Evolutionary conservation across 192 early-diverging fungal species (phyloP), one percentile per base, ranked within the genome.

Genomic region (Backusella tuberculispora): DNA sequence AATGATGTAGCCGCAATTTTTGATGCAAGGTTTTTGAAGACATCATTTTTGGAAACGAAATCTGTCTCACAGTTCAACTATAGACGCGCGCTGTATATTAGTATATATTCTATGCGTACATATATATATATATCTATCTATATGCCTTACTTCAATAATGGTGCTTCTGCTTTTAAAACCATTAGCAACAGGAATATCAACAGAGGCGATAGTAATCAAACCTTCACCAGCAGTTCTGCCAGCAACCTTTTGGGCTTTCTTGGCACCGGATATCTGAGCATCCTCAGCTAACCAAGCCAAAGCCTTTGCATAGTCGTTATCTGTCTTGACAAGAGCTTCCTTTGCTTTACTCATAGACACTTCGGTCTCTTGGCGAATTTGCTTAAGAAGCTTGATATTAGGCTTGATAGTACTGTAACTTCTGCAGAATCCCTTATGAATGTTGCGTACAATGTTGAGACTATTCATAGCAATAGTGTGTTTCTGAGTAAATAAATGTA

Each of bases 11-110:
- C 78, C 4, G 85, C 88, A 69, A 91, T 84, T 66, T 83, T 86
- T 17, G 80, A 78, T 17, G 90, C 94, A 46, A 96, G 85, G 40
- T 89, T 83, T 41, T 90, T 87, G 86, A 98, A 98, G 63, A 91
- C 78, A 34, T 79, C 80, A 76, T 92, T 94, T 70, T 93, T 88
- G 7, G 95, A 94, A 6, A 99, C 97, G 89, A 99, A 99, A 79
- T 99, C 97, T 0, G 97, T 97, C 81, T 99, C 97, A 73, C 93
- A 95, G 81, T 95, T 95, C 24, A 95, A 73, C 88, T 95, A 87
- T 60, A 47, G 19, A 29, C 42, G n/a, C 10, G 26, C 12, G 29
- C 26, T 26, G 4, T 24, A 43, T 12, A 26, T 69, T 21, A 53
- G 41, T 3, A 40, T 45, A 70, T 8, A 47, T 13, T 13, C 42